Percentiles rank a stretch among this genome's conserved stretches.
These are phyloP conservation scores for Rhytidiadelphus loreus DNA, from an alignment of 225 moss, liverwort and hornwort genomes.

Conservation along the genomic window DNA sequence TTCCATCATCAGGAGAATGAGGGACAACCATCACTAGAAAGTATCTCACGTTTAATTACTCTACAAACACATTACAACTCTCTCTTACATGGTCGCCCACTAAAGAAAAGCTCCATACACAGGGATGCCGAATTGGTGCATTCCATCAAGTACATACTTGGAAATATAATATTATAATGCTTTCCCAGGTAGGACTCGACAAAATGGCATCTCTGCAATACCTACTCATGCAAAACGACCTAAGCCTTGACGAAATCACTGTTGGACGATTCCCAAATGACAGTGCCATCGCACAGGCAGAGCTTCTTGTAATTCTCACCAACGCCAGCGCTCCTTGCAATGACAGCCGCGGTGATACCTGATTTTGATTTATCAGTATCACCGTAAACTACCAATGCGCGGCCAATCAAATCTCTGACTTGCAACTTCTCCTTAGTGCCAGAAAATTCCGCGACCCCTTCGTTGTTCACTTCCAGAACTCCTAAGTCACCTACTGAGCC, in stretches of 20 bases:
- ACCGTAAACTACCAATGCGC: slow-evolving; percentile 74
- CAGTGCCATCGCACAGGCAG: slow-evolving; percentile 87
- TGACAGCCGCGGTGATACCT: slow-evolving; percentile 73
- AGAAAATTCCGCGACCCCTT: slow-evolving; percentile 43
- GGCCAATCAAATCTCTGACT: slow-evolving; percentile 81
- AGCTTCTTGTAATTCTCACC: slow-evolving; percentile 94
- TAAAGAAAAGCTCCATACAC: not conserved
- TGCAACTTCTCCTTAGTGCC: slow-evolving; percentile 53
- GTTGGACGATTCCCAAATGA: slow-evolving; percentile 84
- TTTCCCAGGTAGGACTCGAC: not conserved
- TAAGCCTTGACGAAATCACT: slow-evolving; percentile 60
- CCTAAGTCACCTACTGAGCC: slow-evolving; percentile 69
- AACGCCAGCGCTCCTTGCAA: slow-evolving; percentile 88
- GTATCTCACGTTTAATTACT: not conserved
- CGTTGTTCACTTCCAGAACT: slow-evolving; percentile 46
- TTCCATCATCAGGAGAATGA: not conserved
- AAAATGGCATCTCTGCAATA: not conserved
- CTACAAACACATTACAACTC: not conserved
- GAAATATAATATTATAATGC: not conserved
- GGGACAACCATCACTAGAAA: not conserved
- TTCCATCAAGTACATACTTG: not conserved
- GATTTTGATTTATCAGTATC: slow-evolving; percentile 49
- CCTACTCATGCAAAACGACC: not conserved
- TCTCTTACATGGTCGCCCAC: not conserved
- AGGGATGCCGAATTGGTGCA: not conserved